Conservation (phyloP, 2,329 filamentous ascomycete genomes). For the Coniochaeta sp. region DNA sequence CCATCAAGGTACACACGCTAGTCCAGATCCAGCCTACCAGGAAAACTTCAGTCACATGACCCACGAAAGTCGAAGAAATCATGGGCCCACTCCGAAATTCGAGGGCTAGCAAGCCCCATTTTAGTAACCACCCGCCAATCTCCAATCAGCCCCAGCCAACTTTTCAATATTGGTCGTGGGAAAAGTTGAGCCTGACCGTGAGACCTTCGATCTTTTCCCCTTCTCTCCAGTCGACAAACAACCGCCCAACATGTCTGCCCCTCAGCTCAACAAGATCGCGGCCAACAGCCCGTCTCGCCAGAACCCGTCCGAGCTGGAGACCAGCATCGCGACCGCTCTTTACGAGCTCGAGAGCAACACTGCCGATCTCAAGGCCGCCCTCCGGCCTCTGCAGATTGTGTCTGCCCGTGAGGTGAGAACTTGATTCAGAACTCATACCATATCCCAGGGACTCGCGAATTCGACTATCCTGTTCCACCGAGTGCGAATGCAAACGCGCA, state of each 20-base stretch:
- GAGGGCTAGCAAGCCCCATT: conserved; percentile 27
- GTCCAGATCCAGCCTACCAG: no score
- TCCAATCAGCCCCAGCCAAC: background rate
- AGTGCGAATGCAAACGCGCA: conserved; percentile 8
- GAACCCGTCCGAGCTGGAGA: conserved; percentile 96
- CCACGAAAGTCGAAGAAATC: background rate
- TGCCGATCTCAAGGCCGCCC: conserved; percentile 89
- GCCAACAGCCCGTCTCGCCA: conserved; percentile 92
- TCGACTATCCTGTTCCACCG: conserved; percentile 37
- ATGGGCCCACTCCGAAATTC: background rate
- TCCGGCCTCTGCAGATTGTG: conserved; percentile 97
- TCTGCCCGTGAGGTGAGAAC: conserved; percentile 97
- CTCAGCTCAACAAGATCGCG: conserved; percentile 96
- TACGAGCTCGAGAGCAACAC: conserved; percentile 99
- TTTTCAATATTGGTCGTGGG: background rate
- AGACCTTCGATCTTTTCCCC: conserved; percentile 5
- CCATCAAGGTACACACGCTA: no score
- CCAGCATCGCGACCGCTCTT: conserved; percentile 91
- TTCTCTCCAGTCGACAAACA: conserved; percentile 9
- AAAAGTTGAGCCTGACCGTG: background rate
- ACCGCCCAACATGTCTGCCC: conserved; percentile 52
- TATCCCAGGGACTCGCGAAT: conserved; percentile 10
- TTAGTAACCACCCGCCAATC: conserved; percentile 19
- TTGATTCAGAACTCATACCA: conserved; percentile 15
- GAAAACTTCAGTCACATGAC: background rate